Base-by-base conservation (phyloP, 73 alveolate species). In the Breviolum minutum region DNA sequence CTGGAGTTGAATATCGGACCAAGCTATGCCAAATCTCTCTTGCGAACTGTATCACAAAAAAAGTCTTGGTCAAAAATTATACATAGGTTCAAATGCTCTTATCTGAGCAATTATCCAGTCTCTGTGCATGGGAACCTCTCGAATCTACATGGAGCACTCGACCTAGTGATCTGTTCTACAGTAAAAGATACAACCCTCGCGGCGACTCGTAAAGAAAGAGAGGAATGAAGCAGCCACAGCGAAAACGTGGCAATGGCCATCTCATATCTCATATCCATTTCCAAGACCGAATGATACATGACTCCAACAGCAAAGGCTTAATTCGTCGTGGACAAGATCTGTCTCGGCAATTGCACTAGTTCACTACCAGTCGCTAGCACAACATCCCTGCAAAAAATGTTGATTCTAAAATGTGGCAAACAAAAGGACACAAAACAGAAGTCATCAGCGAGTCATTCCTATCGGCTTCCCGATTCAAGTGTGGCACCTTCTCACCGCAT, bases 401-500 rank as follows among this genome's bases (percentile, higher is more conserved):
- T 17, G 24, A 22, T 68, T 12, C 89, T 14, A n/a, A 8, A 77
- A 29, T 9, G 87, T 29, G 64, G 26, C 10, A 63, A 7, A 8
- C 61, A 77, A 10, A 17, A 27, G 87, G 26, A 77, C 24, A 1
- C 64, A n/a, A 77, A 27, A 26, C 86, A 27, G 7, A 27, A 77
- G 86, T 9, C 13, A 8, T 9, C 12, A 77, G 10, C 86, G 30
- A 63, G 13, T 30, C 22, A 77, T 26, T 9, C 10, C 86, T 20
- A 12, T 30, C 7, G 86, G 5, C 14, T 9, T 20, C 27, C 63
- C 60, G 22, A 77, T n/a, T 17, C 81, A 12, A 7, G 63, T n/a
- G 19, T 54, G 82, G 54, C 54, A 40, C 95, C 95, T 87, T 87
- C 95, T 87, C 95, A 66, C 82, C 29, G 66, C 8, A 87, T 8